These are phyloP conservation scores for Torulaspora franciscae DNA, from an alignment of 805 yeast species.

Conservation along the genomic window DNA sequence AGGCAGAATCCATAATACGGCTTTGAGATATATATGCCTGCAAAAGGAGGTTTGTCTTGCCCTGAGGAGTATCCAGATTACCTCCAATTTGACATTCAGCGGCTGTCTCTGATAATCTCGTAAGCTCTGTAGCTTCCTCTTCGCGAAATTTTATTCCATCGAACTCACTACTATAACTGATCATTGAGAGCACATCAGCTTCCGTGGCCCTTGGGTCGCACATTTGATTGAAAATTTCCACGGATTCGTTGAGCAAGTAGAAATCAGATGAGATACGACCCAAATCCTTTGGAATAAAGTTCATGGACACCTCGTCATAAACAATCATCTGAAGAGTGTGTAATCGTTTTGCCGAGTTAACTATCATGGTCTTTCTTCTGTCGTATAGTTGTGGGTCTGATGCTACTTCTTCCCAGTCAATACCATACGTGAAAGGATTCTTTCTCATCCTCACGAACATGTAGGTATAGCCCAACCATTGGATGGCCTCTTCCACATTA, in stretches of 20 bases:
- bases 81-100: conserved; percentile 82
- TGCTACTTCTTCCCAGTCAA: conserved; percentile 78
- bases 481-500: conserved; percentile 87
- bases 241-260: conserved; percentile 74
- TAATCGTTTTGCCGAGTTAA: conserved; percentile 74
- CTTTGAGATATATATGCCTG: conserved; percentile 86
- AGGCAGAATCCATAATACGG: conserved; percentile 67
- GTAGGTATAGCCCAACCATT: conserved; percentile 97
- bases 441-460: conserved; percentile 90
- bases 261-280: conserved; percentile 96
- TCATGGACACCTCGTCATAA: conserved; percentile 76
- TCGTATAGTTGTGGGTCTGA: conserved; percentile 78
- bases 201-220: conserved; percentile 82
- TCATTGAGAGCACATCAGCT: conserved; percentile 83
- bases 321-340: conserved; percentile 89
- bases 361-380: conserved; percentile 68
- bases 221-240: conserved; percentile 84
- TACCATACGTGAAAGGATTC: conserved; percentile 88
- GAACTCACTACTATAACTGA: conserved; percentile 90
- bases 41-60: conserved; percentile 79
- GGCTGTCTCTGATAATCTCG: conserved; percentile 50
- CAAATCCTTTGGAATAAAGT: conserved; percentile 77
- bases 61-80: conserved; percentile 66
- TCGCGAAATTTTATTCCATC: conserved; percentile 84
- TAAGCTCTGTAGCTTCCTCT: conserved; percentile 77